Conservation (phyloP, 148 eudicot species). For the Suaeda aralocaspica region DNA sequence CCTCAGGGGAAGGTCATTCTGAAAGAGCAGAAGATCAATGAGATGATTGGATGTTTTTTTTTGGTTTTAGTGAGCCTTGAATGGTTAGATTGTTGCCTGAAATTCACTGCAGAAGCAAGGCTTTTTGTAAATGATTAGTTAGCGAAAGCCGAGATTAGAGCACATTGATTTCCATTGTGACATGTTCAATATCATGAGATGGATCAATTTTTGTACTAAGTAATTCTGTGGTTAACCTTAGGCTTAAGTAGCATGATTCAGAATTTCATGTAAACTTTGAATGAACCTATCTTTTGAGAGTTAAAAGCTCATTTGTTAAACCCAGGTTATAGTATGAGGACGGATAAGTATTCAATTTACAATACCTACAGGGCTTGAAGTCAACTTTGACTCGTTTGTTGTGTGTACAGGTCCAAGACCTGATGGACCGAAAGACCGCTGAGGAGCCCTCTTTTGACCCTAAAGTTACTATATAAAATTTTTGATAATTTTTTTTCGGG, state of each 20-base stretch:
- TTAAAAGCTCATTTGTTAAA: too few relatives aligned
- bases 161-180: conserved; percentile 13
- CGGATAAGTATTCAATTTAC: too few relatives aligned
- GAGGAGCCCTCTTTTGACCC: too few relatives aligned
- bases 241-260: background rate
- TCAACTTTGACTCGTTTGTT: too few relatives aligned
- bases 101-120: background rate
- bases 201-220: conserved; percentile 18
- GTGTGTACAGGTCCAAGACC: too few relatives aligned
- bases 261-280: background rate
- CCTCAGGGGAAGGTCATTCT: conserved; percentile 33
- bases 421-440: too few relatives aligned
- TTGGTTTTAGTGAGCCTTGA: conserved; percentile 5
- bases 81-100: conserved; percentile 5
- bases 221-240: conserved; percentile 15
- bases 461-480: too few relatives aligned
- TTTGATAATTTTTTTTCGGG: too few relatives aligned
- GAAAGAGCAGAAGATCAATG: conserved; percentile 37
- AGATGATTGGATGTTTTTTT: background rate
- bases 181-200: conserved; percentile 3
- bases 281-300: too few relatives aligned
- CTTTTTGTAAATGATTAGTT: conserved; percentile 26
- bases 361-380: too few relatives aligned
- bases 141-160: conserved; percentile 4
- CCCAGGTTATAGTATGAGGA: too few relatives aligned